Evolutionary conservation across 1,284 basidiomycete species (phyloP).

Genomic region (Microbotryum intermedium): DNA sequence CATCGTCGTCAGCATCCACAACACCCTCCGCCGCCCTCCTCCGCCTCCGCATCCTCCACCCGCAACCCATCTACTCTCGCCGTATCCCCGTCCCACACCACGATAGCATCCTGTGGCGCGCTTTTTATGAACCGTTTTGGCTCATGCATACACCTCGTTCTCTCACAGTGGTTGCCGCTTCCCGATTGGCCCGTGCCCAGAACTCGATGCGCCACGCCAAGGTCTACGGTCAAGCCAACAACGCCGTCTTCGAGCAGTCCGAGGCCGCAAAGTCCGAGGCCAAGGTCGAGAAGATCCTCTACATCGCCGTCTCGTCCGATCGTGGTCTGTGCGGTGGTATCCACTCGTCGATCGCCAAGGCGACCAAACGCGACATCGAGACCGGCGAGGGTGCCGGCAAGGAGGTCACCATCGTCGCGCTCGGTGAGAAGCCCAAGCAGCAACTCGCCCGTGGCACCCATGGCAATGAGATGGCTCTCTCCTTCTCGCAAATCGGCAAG

Average conservation of each 20-base stretch:
- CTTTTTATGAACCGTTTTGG: too few relatives aligned
- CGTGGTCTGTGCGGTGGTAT: constrained; percentile 99
- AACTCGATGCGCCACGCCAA: constrained; percentile 90
- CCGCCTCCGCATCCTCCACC: not conserved
- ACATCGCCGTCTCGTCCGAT: constrained; percentile 92
- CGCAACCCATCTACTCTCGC: not conserved
- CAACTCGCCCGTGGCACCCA: constrained; percentile 56
- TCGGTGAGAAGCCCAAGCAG: constrained; percentile 96
- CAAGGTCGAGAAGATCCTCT: constrained; percentile 57
- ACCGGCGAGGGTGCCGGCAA: constrained; percentile 46
- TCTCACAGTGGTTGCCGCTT: constrained; percentile 67
- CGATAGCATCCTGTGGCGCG: not conserved
- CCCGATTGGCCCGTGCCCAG: constrained; percentile 64
- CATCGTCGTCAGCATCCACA: too few relatives aligned
- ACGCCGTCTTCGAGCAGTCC: constrained; percentile 39
- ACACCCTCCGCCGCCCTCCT: not conserved
- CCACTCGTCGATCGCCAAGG: constrained; percentile 92
- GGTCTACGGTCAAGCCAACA: constrained; percentile 69
- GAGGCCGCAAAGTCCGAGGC: constrained; percentile 28
- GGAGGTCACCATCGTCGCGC: constrained; percentile 58
- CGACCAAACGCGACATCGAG: constrained; percentile 58
- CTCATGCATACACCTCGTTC: not conserved
- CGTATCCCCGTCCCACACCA: not conserved
- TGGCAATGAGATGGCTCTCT: constrained; percentile 62
- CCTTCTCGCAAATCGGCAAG: constrained; percentile 96